Base-by-base conservation (phyloP, 805 yeast species). In the Saccharomycopsis sp. region DNA sequence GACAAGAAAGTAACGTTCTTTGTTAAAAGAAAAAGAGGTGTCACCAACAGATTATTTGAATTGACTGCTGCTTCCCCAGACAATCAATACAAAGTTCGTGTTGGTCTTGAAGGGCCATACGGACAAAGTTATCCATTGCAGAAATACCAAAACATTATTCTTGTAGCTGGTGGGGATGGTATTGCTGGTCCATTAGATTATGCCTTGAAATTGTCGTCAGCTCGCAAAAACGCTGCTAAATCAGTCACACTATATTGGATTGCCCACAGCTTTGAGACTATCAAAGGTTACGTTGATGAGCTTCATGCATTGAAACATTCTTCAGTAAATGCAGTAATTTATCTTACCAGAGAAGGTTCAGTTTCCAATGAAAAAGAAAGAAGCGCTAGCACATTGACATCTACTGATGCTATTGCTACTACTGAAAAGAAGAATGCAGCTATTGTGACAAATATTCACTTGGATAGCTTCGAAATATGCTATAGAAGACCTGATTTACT, bases 81-180 rank as follows among this genome's bases (percentile, higher is more conserved):
- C n/a, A 66, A 55, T 38, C 63, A 47, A 45, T 59, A 41, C 27
- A 45, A 55, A 48, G 58, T 69, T 44, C 63, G 65, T 51, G 68
- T 74, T 16, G 63, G 68, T 22, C 55, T 77, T 6, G 86, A 79
- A 55, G 85, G 85, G 0, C 81, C 83, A 3, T 80, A 80, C 53
- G 85, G 85, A 1, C 59, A 60, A n/a, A 56, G 55, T n/a, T 54
- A 66, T 2, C 71, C 71, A 22, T 62, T 65, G 42, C 56, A 61
- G 38, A 59, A 58, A 38, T 68, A 61, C 58, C 63, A 60, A 41
- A 62, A 60, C 38, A 67, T 65, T 5, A 60, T 67, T 21, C 64
- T 64, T 40, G 52, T 77, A 4, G 72, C 79, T 24, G 74, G 77
- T 28, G 80, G 79, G 32, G 65, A 70, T 49, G 78, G 79, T 53